Base-by-base conservation (phyloP, 1,284 basidiomycete genomes). In the Mycena citricolor region DNA sequence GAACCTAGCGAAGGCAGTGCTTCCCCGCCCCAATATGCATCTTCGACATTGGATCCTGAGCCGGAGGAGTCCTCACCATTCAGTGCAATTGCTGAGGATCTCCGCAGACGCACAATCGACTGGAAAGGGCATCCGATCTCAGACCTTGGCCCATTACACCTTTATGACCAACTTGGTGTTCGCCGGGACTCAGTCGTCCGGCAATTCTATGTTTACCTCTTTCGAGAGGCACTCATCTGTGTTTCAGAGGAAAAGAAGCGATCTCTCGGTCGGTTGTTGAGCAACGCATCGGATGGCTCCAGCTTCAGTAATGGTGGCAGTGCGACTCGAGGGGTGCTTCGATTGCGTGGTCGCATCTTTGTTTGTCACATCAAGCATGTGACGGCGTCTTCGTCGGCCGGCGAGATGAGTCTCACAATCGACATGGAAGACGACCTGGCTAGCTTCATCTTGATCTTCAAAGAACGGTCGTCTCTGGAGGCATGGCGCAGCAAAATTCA, bases 371-470 rank as follows among this genome's bases (percentile, higher is more conserved):
- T 98, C 65, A 85, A 86, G 55, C 81, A 86, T 39, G 86, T 97
- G 33, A 81, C 83, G 14, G 86, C 92, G 48, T 83, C 84, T 20
- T 84, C 81, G 3, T 79, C 84, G 2, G 73, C 79, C 4, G 83
- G 83, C 30, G 90, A 95, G 64, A 77, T 93, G 66, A 91, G 85
- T 57, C 73, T 97, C 54, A 94, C 91, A 5, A 94, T 97, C 58
- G 86, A 91, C 57, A 94, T 97, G 89, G 90, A 94, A 65, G 92
- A 97, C 60, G 92, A 95, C 60, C 73, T 97, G 42, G 94, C 97
- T 54, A 88, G 87, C 32, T 97, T 99, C 66, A 92, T 97, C 58
- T 78, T 99, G 40, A 86, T 90, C 57, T 99, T 97, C 77, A 86
- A 85, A 56, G 90, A 97, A 46, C 79, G 85, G n/a, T 73, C 80